These are phyloP conservation scores for Paradendryphiella salina DNA, from an alignment of 2,329 filamentous ascomycete genomes.

Conservation along the genomic window DNA sequence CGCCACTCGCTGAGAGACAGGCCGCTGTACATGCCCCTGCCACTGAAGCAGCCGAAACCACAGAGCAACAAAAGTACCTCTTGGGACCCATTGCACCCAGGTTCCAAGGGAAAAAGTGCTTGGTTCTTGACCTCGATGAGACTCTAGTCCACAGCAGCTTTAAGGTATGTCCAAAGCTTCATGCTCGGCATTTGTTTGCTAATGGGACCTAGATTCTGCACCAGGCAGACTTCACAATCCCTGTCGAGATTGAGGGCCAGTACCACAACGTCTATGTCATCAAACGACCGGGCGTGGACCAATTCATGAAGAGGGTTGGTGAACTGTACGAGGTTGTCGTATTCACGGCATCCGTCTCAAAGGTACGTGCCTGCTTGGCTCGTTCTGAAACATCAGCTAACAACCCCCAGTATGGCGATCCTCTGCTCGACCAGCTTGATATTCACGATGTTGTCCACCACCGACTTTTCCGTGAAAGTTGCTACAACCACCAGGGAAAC, in stretches of 20 bases:
- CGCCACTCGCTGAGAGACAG: constrained; percentile 54
- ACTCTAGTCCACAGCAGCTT: constrained; percentile 98
- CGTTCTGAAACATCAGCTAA: constrained; percentile 16
- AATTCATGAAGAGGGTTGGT: constrained; percentile 98
- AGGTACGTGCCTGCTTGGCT: constrained; percentile 59
- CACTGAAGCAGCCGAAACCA: constrained; percentile 48
- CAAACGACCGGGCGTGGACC: constrained; percentile 96
- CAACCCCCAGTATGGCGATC: constrained; percentile 79
- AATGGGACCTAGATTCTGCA: constrained; percentile 75
- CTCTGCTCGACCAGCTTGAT: constrained; percentile 91
- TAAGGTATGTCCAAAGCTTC: constrained; percentile 65
- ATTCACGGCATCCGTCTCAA: constrained; percentile 97
- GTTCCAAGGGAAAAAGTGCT: constrained; percentile 85
- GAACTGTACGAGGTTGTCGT: constrained; percentile 98
- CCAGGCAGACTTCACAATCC: constrained; percentile 98
- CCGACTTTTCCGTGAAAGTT: constrained; percentile 94
- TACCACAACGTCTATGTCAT: constrained; percentile 99
- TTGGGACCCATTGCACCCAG: constrained; percentile 80
- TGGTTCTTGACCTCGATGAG: constrained; percentile 94
- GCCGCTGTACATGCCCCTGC: constrained; percentile 46
- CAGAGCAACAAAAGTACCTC: constrained; percentile 66
- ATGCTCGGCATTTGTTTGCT: constrained; percentile 6
- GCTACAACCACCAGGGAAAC: constrained; percentile 98
- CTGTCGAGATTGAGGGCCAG: constrained; percentile 97
- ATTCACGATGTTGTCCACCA: constrained; percentile 98